Evolutionary conservation across 345 rosid species (phyloP).

Genomic region (Alliaria petiolata): DNA sequence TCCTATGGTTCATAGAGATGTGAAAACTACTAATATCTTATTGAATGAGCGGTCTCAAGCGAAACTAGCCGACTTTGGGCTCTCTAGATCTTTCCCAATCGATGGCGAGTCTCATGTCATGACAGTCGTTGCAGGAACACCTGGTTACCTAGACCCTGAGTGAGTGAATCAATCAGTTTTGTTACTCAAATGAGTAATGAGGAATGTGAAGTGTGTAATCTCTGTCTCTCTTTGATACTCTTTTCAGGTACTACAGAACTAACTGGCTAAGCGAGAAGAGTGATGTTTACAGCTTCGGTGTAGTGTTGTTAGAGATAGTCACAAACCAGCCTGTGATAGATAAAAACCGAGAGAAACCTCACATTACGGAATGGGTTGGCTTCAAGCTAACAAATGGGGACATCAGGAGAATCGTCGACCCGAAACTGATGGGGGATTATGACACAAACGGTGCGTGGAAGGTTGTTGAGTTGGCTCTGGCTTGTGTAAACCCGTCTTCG

Average conservation of each 20-base stretch:
- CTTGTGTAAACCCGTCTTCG: constrained; percentile 30
- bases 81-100: constrained; percentile 34
- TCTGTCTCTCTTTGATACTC: not conserved
- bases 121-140: constrained; percentile 12
- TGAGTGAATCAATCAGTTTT: constrained; percentile 18
- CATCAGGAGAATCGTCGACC: constrained; percentile 38
- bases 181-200: not conserved
- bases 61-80: constrained; percentile 47
- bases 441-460: constrained; percentile 43
- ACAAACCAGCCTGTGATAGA: constrained; percentile 30
- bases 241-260: constrained; percentile 19
- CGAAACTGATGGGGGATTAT: constrained; percentile 32
- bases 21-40: constrained; percentile 44
- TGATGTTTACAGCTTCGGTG: constrained; percentile 47
- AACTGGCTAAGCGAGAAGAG: constrained; percentile 33
- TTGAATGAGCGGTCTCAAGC: constrained; percentile 43
- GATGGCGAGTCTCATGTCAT: constrained; percentile 20
- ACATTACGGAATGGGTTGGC: constrained; percentile 38
- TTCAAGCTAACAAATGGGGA: constrained; percentile 37
- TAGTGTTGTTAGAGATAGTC: constrained; percentile 37
- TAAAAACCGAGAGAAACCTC: not conserved
- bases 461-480: constrained; percentile 40
- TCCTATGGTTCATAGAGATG: constrained; percentile 44
- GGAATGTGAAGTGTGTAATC: not conserved
- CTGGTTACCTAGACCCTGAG: constrained; percentile 34